Percentiles rank a stretch among this genome's conserved stretches.
These are phyloP conservation scores for Cercospora berteroae DNA, from an alignment of 2,329 filamentous ascomycete genomes.

Conservation along the genomic window DNA sequence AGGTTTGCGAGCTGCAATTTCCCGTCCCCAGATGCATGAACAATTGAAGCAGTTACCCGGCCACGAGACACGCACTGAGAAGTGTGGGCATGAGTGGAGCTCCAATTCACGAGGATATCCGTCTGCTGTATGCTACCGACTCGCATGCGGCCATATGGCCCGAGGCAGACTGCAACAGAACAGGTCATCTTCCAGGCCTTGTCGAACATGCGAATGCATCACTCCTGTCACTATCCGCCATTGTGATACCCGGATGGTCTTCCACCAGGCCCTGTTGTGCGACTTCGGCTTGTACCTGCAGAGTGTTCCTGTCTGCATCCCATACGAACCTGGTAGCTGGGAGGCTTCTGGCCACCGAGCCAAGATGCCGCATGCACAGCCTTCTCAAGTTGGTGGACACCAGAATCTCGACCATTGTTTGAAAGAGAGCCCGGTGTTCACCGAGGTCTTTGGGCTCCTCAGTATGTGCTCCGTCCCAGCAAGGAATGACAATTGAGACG, in stretches of 20 bases:
- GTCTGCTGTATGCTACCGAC: neutral
- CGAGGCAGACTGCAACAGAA: neutral
- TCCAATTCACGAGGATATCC: conserved; percentile 5
- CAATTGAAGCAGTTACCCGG: neutral
- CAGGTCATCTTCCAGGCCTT: neutral
- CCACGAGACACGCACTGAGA: neutral
- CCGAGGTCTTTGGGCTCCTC: neutral
- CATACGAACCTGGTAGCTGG: conserved; percentile 7
- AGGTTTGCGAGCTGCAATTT: no score
- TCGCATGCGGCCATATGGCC: conserved; percentile 5
- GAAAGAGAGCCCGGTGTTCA: neutral
- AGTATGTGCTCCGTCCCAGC: neutral
- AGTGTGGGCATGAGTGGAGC: neutral
- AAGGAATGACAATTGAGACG: conserved; percentile 15
- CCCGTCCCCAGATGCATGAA: neutral
- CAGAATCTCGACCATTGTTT: neutral
- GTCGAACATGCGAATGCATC: neutral
- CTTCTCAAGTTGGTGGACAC: neutral
- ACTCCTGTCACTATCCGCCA: conserved; percentile 4
- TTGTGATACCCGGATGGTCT: neutral
- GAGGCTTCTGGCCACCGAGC: neutral
- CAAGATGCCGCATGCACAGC: neutral
- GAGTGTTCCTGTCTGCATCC: neutral
- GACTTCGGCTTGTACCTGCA: conserved; percentile 10
- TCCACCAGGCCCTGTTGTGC: neutral